phyloP scores from a whole-genome alignment of 2,329 filamentous ascomycete species.

The Trichoderma atrobrunneum region DNA sequence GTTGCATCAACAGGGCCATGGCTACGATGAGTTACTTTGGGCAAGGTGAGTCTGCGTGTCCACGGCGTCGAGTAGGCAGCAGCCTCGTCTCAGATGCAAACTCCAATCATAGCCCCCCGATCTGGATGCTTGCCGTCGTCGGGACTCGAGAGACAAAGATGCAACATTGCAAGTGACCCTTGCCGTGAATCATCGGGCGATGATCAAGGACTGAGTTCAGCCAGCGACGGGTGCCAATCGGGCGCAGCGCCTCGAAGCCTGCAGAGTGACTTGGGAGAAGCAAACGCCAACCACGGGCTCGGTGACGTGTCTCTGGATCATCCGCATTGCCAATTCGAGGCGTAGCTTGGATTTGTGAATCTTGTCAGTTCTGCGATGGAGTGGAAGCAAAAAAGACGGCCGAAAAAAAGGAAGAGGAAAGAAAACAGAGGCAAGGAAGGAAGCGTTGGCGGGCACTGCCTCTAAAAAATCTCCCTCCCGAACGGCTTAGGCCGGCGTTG shows the following conservation, averaged over 20 bases:
- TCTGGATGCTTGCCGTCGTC: not conserved
- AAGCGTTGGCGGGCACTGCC: not conserved
- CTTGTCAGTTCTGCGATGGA: not conserved
- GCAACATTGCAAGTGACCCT: not conserved
- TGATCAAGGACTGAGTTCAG: not conserved
- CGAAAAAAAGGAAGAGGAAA: not conserved
- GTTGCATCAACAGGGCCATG: not conserved
- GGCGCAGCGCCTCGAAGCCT: not conserved
- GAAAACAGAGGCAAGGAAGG: not conserved
- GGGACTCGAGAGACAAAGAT: not conserved
- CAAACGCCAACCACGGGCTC: conserved; percentile 2
- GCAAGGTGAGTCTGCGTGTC: not conserved
- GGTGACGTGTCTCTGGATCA: conserved; percentile 10
- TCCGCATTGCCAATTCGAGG: not conserved
- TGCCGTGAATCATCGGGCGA: not conserved
- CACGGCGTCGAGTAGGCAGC: conserved; percentile 1
- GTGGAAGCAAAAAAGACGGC: not conserved
- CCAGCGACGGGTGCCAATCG: conserved; percentile 8
- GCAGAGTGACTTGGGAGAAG: conserved; percentile 2
- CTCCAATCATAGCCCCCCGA: not conserved
- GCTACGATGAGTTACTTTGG: not conserved
- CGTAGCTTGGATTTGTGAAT: not conserved
- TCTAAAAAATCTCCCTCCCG: not conserved
- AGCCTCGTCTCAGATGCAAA: not conserved
- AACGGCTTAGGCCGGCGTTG: not conserved